A percentile compares a stretch with the other conserved stretches of the same genome.
Evolutionary conservation across 768 basidiomycete genomes (phyloP).

Genomic region (Boletus subcaerulescens): DNA sequence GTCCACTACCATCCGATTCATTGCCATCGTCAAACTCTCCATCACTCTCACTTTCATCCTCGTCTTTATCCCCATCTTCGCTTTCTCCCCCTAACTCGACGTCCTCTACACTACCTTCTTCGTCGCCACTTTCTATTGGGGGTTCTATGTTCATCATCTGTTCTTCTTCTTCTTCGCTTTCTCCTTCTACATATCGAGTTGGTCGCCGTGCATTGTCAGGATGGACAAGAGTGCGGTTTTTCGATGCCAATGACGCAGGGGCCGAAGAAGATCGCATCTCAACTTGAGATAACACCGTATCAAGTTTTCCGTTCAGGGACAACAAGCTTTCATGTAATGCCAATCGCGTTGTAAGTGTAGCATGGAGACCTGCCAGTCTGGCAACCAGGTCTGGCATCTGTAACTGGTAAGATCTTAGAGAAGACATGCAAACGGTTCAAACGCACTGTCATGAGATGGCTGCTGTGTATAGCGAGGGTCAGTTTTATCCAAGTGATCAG

Average conservation of each 20-base stretch:
- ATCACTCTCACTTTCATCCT: constrained; percentile 41
- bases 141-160: constrained; percentile 54
- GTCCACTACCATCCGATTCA: constrained; percentile 40
- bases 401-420: constrained; percentile 7
- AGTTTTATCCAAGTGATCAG: constrained; percentile 78
- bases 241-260: constrained; percentile 51
- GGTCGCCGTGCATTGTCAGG: constrained; percentile 39
- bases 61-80: constrained; percentile 47
- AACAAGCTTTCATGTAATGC: constrained; percentile 82
- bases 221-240: constrained; percentile 36
- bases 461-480: constrained; percentile 81
- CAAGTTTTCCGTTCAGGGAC: constrained; percentile 83
- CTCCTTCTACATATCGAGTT: constrained; percentile 72
- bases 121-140: constrained; percentile 59
- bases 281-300: constrained; percentile 92
- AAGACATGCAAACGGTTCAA: not conserved
- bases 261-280: constrained; percentile 79
- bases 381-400: constrained; percentile 93
- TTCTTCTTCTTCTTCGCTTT: constrained; percentile 67
- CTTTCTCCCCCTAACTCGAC: constrained; percentile 69
- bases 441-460: constrained; percentile 91
- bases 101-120: constrained; percentile 76
- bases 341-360: constrained; percentile 75
- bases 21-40: constrained; percentile 41
- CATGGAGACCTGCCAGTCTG: constrained; percentile 80